These are phyloP conservation scores for Exophiala spinifera DNA, from an alignment of 2,329 filamentous ascomycete genomes.

Conservation along the genomic window DNA sequence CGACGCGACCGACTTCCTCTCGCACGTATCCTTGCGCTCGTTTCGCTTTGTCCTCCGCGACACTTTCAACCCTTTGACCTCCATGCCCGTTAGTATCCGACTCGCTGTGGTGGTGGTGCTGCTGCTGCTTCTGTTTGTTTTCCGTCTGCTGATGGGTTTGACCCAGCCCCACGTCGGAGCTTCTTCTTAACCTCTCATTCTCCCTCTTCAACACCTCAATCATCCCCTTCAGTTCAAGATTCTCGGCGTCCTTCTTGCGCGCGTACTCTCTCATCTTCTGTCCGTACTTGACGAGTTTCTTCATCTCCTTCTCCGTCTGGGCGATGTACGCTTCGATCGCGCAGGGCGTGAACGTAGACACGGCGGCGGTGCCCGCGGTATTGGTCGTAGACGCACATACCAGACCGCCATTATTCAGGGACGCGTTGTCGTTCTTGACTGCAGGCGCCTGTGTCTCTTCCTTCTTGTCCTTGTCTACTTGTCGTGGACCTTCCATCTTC, in stretches of 20 bases:
- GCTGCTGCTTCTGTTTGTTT: neutral
- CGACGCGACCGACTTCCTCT: constrained; percentile 12
- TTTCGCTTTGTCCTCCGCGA: neutral
- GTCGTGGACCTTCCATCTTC: neutral
- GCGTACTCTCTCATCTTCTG: constrained; percentile 28
- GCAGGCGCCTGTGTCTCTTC: neutral
- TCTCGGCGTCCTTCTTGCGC: constrained; percentile 22
- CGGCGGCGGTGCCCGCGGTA: neutral
- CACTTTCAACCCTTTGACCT: neutral
- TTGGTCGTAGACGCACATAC: neutral
- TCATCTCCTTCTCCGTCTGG: constrained; percentile 58
- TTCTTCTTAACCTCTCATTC: constrained; percentile 14
- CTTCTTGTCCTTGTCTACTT: neutral
- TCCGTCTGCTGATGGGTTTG: neutral
- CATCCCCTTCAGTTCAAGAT: constrained; percentile 20
- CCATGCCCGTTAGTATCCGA: neutral
- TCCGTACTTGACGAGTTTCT: constrained; percentile 56
- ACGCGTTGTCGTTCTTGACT: neutral
- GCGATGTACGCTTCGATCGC: constrained; percentile 59
- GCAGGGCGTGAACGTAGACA: neutral
- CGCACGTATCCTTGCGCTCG: constrained; percentile 8
- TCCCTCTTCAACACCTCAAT: constrained; percentile 15
- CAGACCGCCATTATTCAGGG: too few species aligned
- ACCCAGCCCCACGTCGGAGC: neutral
- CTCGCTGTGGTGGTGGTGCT: too few species aligned